Evolutionary conservation across 345 rosid genomes (phyloP).

Genomic region (Turritis glabra): DNA sequence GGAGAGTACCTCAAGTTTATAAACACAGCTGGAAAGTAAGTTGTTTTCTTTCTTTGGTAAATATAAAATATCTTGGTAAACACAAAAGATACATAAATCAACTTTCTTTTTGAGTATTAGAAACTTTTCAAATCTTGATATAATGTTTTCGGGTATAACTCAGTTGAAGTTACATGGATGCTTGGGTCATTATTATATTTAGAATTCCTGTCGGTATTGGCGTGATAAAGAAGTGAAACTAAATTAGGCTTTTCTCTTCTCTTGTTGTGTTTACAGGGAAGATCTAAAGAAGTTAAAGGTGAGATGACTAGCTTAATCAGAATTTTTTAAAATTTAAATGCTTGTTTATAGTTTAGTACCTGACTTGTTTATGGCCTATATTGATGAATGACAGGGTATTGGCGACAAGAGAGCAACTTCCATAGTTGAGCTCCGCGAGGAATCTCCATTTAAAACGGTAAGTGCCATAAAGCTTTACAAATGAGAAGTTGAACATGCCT

Average conservation of each 20-base stretch:
- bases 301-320: conserved; percentile 22
- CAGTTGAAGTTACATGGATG: background rate
- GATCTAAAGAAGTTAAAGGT: conserved; percentile 79
- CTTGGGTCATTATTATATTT: background rate
- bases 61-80: background rate
- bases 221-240: conserved; percentile 3
- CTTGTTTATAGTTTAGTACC: background rate
- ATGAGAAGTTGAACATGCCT: background rate
- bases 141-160: background rate
- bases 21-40: conserved; percentile 75
- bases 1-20: conserved; percentile 63
- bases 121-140: background rate
- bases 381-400: conserved; percentile 56
- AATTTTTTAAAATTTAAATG: background rate
- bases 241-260: background rate
- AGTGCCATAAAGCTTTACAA: background rate
- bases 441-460: conserved; percentile 66
- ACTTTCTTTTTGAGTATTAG: background rate
- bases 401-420: conserved; percentile 76
- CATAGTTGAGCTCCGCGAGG: conserved; percentile 65
- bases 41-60: background rate
- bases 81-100: background rate
- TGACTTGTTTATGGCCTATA: background rate
- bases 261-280: conserved; percentile 48
- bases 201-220: background rate